Evolutionary conservation across 257 asterid species (phyloP), one percentile per base, ranked within the genome.

Genomic region (Nicotiana benthamiana): DNA sequence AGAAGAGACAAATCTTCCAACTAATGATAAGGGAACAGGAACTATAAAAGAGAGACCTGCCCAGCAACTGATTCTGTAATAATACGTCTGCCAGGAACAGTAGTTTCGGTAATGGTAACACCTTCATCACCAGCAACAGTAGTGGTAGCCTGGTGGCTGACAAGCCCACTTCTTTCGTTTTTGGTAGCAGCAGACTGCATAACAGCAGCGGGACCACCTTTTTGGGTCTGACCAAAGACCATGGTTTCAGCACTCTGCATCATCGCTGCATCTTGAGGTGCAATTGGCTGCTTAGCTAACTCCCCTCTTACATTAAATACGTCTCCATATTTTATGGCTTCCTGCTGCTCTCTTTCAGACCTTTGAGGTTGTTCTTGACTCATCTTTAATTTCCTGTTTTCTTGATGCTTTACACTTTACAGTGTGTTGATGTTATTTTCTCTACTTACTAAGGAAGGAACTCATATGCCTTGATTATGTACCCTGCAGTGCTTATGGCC

Each of bases 261-360:
- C 91, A 91, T 82, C n/a, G 97, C 87, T 0, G 97, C 97, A 59
- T 91, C 94, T 62, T 86, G 74, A 0, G 97, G 97, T 5, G 92
- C 89, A 13, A 90, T 76, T 1, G 93, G 86, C 81, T 89, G 84
- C 16, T 72, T 68, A 0, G 97, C 88, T 22, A 93, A 87, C 34
- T 88, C 92, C n/a, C 91, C 93, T 75, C 88, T 83, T 3, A 91
- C 93, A 0, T 34, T 77, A 51, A 91, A 91, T 18, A 88, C 86
- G 57, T 90, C 94, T 27, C 95, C 90, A 52, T 89, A 90, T 74
- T 89, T 89, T 65, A 90, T 57, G 52, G 97, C 85, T 57, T 89
- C 82, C 26, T 46, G 36, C 36, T 72, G 48, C 43, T 16, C 81
- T 9, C 4, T 88, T 77, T 83, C 81, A 30, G 82, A 51, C 88